These are phyloP conservation scores for Lathyrus oleraceus DNA, from an alignment of 306 rosid genomes.

Conservation along the genomic window DNA sequence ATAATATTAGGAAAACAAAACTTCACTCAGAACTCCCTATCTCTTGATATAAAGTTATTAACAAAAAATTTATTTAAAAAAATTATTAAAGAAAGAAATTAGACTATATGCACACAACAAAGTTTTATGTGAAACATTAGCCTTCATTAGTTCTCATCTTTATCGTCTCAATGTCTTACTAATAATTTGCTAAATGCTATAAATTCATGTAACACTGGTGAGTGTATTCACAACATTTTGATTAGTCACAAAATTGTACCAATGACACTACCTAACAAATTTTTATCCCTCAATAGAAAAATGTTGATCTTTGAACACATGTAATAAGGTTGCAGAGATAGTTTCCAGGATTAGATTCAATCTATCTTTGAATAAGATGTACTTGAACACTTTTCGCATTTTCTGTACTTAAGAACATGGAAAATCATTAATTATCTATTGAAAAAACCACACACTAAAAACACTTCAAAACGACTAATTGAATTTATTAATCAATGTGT, in stretches of 20 bases:
- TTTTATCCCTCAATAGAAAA: neutral
- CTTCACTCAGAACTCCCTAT: too few species aligned
- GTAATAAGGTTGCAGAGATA: neutral
- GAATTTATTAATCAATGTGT: too few species aligned
- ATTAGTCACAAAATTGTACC: neutral
- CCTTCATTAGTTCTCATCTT: neutral
- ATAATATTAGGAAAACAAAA: too few species aligned
- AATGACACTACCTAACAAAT: neutral
- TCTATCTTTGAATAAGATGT: slow-evolving; percentile 33
- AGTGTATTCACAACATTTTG: neutral
- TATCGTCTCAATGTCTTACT: neutral
- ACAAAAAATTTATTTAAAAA: too few species aligned
- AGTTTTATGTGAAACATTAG: neutral
- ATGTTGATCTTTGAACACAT: neutral
- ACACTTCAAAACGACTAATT: too few species aligned
- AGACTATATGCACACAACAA: neutral
- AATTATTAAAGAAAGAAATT: too few species aligned
- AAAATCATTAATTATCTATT: neutral
- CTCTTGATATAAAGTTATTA: too few species aligned
- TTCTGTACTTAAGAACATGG: slow-evolving; percentile 12
- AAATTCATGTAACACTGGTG: neutral
- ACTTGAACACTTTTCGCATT: slow-evolving; percentile 33
- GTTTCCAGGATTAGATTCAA: neutral
- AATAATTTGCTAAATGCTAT: neutral
- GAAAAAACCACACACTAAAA: neutral